Evolutionary conservation across 495 filamentous ascomycete species (phyloP).

Genomic region (Cetradonia linearis): DNA sequence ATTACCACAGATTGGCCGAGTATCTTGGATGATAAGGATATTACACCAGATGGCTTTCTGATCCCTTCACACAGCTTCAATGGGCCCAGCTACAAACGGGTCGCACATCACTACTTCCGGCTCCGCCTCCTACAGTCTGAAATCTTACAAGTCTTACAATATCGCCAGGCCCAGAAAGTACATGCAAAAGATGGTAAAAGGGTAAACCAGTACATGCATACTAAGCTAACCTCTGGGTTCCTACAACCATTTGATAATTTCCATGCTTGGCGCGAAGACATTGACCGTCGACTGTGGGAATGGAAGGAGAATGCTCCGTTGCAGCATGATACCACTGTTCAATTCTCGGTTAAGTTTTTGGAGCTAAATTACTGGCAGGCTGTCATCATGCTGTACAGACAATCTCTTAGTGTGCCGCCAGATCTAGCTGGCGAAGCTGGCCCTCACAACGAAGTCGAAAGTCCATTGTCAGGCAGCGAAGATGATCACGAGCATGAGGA

Average conservation of each 20-base stretch:
- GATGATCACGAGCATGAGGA: slow-evolving; percentile 75
- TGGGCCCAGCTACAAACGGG: slow-evolving; percentile 72
- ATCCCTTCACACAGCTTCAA: slow-evolving; percentile 39
- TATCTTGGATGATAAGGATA: slow-evolving; percentile 74
- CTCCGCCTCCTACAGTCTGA: slow-evolving; percentile 89
- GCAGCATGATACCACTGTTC: slow-evolving; percentile 68
- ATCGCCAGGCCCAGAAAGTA: slow-evolving; percentile 65
- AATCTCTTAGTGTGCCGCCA: slow-evolving; percentile 79
- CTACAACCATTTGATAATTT: slow-evolving; percentile 75
- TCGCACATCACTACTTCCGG: slow-evolving; percentile 84
- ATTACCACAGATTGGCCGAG: slow-evolving; percentile 92
- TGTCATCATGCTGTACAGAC: slow-evolving; percentile 92
- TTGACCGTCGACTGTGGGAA: slow-evolving; percentile 70
- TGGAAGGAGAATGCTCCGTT: slow-evolving; percentile 80
- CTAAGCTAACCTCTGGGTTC: slow-evolving; percentile 73
- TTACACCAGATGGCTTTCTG: slow-evolving; percentile 70
- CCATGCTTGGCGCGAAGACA: slow-evolving; percentile 77
- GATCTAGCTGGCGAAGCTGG: slow-evolving; percentile 70
- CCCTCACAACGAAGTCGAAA: slow-evolving; percentile 56
- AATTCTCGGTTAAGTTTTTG: slow-evolving; percentile 75
- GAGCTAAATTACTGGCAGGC: slow-evolving; percentile 97
- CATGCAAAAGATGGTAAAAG: slow-evolving; percentile 45
- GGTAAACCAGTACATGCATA: slow-evolving; percentile 63
- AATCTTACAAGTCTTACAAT: slow-evolving; percentile 86
- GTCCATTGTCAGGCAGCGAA: slow-evolving; percentile 44